Conservation (phyloP, 768 basidiomycete species). For the Epithele typhae region DNA sequence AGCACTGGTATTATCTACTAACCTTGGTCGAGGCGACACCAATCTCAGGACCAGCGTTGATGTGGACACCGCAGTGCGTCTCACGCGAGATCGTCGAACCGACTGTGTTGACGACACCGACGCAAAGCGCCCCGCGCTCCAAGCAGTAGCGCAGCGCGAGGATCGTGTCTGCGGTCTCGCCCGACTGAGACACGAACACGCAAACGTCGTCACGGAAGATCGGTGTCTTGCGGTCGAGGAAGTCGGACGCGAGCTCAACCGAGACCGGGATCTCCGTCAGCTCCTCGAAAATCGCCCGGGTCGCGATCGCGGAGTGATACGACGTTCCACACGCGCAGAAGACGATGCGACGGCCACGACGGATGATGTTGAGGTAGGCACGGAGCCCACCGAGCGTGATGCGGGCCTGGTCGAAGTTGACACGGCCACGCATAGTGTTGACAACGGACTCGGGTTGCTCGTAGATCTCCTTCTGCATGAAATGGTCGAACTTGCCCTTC, state of each 20-base stretch:
- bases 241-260: slow-evolving; percentile 96
- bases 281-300: slow-evolving; percentile 97
- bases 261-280: slow-evolving; percentile 97
- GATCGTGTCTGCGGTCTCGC: slow-evolving; percentile 98
- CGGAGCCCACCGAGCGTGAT: slow-evolving; percentile 95
- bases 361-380: slow-evolving; percentile 92
- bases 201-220: slow-evolving; percentile 99
- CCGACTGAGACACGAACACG: slow-evolving; percentile 94
- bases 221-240: slow-evolving; percentile 97
- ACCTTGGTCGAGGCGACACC: slow-evolving; percentile 99
- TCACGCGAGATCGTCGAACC: slow-evolving; percentile 97
- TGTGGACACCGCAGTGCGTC: slow-evolving; percentile 98
- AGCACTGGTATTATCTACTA: slow-evolving; percentile 5
- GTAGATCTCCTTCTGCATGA: slow-evolving; percentile 99
- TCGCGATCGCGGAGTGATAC: slow-evolving; percentile 96
- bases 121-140: slow-evolving; percentile 92
- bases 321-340: slow-evolving; percentile 99
- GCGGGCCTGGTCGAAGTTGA: slow-evolving; percentile 91
- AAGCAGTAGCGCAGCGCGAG: slow-evolving; percentile 93
- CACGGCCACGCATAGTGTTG: slow-evolving; percentile 99
- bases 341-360: slow-evolving; percentile 89
- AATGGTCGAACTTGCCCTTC: slow-evolving; percentile 99
- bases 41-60: slow-evolving; percentile 98
- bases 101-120: slow-evolving; percentile 98
- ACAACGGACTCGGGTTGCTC: slow-evolving; percentile 99